Evolutionary conservation across 2,329 filamentous ascomycete genomes (phyloP), one percentile per base, ranked within the genome.

Genomic region (Colletotrichum orbiculare): DNA sequence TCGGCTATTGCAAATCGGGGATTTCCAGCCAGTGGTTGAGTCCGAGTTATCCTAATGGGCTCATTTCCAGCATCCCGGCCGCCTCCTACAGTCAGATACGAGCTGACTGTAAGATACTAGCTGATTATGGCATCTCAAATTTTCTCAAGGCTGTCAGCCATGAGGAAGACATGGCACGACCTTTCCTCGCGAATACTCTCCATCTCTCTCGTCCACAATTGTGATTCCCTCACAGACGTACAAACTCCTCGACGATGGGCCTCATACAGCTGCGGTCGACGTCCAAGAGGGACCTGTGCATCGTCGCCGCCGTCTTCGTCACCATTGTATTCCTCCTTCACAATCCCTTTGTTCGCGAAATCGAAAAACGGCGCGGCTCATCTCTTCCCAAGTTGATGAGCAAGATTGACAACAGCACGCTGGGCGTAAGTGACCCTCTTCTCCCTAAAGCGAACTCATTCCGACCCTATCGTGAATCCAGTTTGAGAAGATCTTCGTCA

Each of bases 401-500:
- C 15, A 9, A 43, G 6, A 64, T 66, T 12, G 13, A 54, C 43
- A 66, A 66, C 33, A 50, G 45, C 13, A 66, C 64, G 5, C 10
- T 66, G 11, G 64, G 64, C 33, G 64, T 66, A 35, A 59, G 60
- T 64, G 9, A 13, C 2, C 2, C 25, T 25, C 10, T 8, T 25
- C 10, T 8, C 2, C 39, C 7, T 39, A 1, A 0, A 10, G 1
- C 5, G 8, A 3, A 2, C 6, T 57, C 17, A 38, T 39, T 12
- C 43, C 58, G 3, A 53, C 43, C 2, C 6, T 50, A 8, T 11
- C 35, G 2, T 17, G 1, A 0, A 5, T 3, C 6, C 25, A 86
- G 84, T 87, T 87, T 67, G 75, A 83, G 39, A 78, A 83, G 56
- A 82, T 87, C 13, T 79, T 86, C 66, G 82, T 84, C 33, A 78